phyloP scores from a whole-genome alignment of 176 grass and related monocot species.

The Rhynchospora pubera region DNA sequence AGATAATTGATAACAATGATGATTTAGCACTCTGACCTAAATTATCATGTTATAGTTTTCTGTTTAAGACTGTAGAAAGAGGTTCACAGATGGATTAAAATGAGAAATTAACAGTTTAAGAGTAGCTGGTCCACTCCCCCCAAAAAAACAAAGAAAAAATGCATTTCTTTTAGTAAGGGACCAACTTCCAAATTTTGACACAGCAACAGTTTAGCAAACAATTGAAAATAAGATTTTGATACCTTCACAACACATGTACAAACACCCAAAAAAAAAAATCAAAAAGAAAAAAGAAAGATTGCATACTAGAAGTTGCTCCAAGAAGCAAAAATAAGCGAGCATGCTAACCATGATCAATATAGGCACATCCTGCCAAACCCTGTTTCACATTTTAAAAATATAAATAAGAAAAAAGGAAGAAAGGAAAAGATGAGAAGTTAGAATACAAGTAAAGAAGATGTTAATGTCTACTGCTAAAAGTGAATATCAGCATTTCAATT shows the following conservation, averaged over 20 bases:
- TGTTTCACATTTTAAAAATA: constrained; percentile 32
- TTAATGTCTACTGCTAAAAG: neutral
- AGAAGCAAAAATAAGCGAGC: constrained; percentile 99
- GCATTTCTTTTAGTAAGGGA: neutral
- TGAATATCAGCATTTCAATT: neutral
- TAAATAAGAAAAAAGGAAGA: neutral
- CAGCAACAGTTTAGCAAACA: neutral
- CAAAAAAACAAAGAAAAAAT: neutral
- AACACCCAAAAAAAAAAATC: too few species aligned
- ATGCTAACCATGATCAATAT: constrained; percentile 98
- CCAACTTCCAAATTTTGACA: neutral
- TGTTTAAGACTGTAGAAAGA: neutral
- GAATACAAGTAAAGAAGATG: neutral
- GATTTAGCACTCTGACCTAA: neutral
- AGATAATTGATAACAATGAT: neutral
- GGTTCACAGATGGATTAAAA: neutral
- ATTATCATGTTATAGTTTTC: neutral
- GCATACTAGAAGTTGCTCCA: constrained; percentile 97
- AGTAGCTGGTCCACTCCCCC: neutral
- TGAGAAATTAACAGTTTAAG: neutral
- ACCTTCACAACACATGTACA: neutral
- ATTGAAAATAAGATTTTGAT: neutral
- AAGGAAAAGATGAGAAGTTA: neutral
- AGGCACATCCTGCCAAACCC: constrained; percentile 96
- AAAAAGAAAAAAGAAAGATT: neutral